Evolutionary conservation across 2,329 filamentous ascomycete genomes (phyloP).

Genomic region (Phialophora expanda): DNA sequence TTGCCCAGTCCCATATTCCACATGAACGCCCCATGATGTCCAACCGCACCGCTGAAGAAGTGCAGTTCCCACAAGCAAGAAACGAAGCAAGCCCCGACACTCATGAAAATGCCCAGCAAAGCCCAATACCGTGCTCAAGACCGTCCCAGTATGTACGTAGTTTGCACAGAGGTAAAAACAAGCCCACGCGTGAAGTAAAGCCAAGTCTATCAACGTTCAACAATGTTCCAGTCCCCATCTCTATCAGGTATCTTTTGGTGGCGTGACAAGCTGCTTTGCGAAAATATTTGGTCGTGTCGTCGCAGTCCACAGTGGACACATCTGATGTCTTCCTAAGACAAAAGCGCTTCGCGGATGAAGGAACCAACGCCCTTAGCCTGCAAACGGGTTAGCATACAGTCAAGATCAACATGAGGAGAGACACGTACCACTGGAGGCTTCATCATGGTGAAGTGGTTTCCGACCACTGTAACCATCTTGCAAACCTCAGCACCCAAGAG

Average conservation of each 20-base stretch:
- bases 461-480: constrained; percentile 42
- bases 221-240: constrained; percentile 15
- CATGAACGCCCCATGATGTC: constrained; percentile 5
- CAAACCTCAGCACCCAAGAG: constrained; percentile 49
- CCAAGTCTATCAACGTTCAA: constrained; percentile 23
- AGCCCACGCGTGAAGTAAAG: constrained; percentile 14
- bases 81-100: constrained; percentile 21
- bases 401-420: background rate
- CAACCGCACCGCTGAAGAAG: background rate
- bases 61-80: constrained; percentile 1
- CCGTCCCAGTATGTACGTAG: constrained; percentile 24
- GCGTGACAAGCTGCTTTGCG: constrained; percentile 20
- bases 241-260: constrained; percentile 29
- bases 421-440: constrained; percentile 42
- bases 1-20: background rate
- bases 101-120: constrained; percentile 34
- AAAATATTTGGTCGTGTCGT: constrained; percentile 17
- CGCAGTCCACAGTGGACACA: constrained; percentile 5
- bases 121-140: constrained; percentile 11
- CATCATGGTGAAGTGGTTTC: constrained; percentile 52
- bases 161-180: constrained; percentile 14
- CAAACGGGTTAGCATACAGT: constrained; percentile 23
- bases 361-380: constrained; percentile 40
- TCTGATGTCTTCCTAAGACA: constrained; percentile 18
- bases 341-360: constrained; percentile 39